Base-by-base conservation (phyloP, 495 filamentous ascomycete genomes). In the Elaphomyces granulatus region DNA sequence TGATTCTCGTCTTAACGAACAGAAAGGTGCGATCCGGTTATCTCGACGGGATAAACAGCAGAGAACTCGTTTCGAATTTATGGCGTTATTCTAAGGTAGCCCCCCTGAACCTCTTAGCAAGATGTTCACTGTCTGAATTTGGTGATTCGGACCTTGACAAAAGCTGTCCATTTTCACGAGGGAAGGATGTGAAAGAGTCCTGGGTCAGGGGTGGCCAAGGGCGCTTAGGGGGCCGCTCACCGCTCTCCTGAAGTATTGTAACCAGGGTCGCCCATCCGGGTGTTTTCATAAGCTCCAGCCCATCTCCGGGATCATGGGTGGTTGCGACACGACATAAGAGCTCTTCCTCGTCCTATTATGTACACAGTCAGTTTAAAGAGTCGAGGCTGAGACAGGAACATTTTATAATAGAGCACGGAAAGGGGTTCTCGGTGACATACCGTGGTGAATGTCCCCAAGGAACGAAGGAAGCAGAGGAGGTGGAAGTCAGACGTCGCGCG, bases 61-160 rank as follows among this genome's bases (percentile, higher is more conserved):
- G n/a, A n/a, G n/a, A n/a, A n/a, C n/a, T n/a, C n/a, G n/a, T n/a
- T n/a, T n/a, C n/a, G n/a, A n/a, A 26, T 34, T 20, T 15, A 26
- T 17, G 15, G 35, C 45, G 49, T 64, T 62, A 77, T 54, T 68
- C 87, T 75, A 95, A 71, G 75, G 84, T 94, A 86, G 93, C 77
- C 74, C 83, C 82, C 80, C 87, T 87, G 71, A 95, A 81, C 72
- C 84, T 80, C 79, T 95, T 95, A 94, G 87, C 78, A 84, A 94
- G 81, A 54, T 78, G 78, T 72, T 83, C 82, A 62, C 64, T 61
- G 55, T 64, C 67, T 44, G 54, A 60, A 44, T 56, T 63, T 48
- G 63, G 58, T 60, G 65, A 66, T 42, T 51, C 49, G 47, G 57
- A 50, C 55, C 54, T 56, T 49, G 52, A 43, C 45, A 53, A 52